Conservation (phyloP, 139 green algal genomes). For the Picochlorum sp. region DNA sequence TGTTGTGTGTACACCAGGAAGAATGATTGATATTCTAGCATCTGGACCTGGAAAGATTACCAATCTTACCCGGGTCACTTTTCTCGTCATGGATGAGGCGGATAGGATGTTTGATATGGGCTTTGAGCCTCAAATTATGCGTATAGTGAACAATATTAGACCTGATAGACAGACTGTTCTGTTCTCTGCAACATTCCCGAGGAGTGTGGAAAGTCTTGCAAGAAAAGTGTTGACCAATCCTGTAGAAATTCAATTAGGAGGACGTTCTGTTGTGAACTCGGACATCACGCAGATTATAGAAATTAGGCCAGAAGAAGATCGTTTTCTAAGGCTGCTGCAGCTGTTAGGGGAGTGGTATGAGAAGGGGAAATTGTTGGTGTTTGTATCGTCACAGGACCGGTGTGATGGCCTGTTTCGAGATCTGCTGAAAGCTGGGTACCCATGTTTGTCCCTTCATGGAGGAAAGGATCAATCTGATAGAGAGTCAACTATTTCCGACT, state of each 20-base stretch:
- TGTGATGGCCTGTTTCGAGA: conserved; percentile 90
- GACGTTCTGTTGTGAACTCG: conserved; percentile 77
- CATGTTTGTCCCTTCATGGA: conserved; percentile 89
- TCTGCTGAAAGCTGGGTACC: conserved; percentile 77
- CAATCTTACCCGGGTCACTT: conserved; percentile 91
- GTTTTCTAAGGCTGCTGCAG: conserved; percentile 93
- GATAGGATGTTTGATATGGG: conserved; percentile 99
- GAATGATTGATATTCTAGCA: conserved; percentile 97
- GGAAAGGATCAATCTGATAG: conserved; percentile 96
- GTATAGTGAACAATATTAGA: conserved; percentile 75
- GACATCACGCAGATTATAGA: conserved; percentile 95
- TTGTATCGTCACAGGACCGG: conserved; percentile 84
- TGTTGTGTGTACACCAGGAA: conserved; percentile 90
- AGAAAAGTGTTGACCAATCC: conserved; percentile 55
- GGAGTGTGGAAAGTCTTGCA: conserved; percentile 70
- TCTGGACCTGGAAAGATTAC: conserved; percentile 85
- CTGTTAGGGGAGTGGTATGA: conserved; percentile 84
- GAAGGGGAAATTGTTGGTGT: conserved; percentile 77
- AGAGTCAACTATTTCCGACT: conserved; percentile 91
- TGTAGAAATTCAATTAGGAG: conserved; percentile 84
- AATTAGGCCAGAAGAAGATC: conserved; percentile 71
- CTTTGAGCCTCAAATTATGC: conserved; percentile 79
- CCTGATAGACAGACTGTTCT: conserved; percentile 95
- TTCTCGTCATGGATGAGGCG: conserved; percentile 96
- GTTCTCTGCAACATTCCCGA: conserved; percentile 95